Evolutionary conservation across 805 yeast genomes (phyloP), one percentile per base, ranked within the genome.

Genomic region (Groenewaldozyma salmanticensis): DNA sequence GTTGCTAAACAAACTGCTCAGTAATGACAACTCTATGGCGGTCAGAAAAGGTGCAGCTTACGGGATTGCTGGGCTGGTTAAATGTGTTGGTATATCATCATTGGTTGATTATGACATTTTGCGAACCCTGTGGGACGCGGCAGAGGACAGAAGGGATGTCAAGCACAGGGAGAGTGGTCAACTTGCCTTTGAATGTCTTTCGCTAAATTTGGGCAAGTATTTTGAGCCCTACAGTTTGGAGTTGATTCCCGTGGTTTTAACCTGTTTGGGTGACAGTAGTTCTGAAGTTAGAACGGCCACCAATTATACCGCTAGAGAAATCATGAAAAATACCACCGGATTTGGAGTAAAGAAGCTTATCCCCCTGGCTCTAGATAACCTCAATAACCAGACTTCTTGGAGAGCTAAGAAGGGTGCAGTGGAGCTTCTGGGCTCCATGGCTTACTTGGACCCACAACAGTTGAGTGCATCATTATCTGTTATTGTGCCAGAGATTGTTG

Each of bases 181-280:
- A 3, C 77, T 80, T 59, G 83, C 84, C 0, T 79, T 90, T 52
- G 94, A 86, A 57, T 82, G 94, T 40, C 64, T 92, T 31, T 86
- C 97, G 0, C 75, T 71, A 52, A 70, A 79, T 18, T 65, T 90
- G 40, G 92, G 88, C 11, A 70, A 77, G 37, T 72, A 67, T 46
- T 92, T 92, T 56, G 99, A 92, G 62, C 98, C 99, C 1, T 92
- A 88, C 53, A 95, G 86, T 27, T 74, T 90, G 49, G 96, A 86
- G 58, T 70, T 86, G 24, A 65, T 92, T 50, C 96, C 97, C 4
- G 73, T 80, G 32, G 72, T 92, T 34, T 69, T 92, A 53, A 75
- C 77, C 46, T 77, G 80, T 36, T 69, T 92, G 39, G 99, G 98
- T 54, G 99, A 92, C 57, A 67, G 78, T 21, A 72, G 76, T 6